Evolutionary conservation across 2,329 filamentous ascomycete species (phyloP), one percentile per base, ranked within the genome.

Genomic region (Cryphonectria nitschkei): DNA sequence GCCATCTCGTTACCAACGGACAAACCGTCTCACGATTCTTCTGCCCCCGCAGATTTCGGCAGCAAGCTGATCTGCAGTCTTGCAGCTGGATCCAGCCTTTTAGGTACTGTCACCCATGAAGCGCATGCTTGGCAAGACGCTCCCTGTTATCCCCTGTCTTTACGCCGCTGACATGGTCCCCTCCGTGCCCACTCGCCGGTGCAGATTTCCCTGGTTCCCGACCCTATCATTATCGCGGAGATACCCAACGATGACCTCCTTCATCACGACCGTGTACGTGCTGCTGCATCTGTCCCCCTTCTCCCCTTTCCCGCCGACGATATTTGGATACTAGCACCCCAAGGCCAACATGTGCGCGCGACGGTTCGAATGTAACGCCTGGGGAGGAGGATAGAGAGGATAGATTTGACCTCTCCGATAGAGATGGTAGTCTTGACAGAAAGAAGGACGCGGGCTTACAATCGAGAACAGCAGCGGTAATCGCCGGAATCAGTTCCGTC

Each of bases 401-500:
- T 26, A 22, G 16, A 8, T 19, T 19, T 26, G 32, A 19, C 19
- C 5, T 26, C 26, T 54, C 8, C 29, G 16, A 52, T 7, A 43
- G 34, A 41, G 56, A 68, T 32, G n/a, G 16, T 26, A 34, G 11
- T 5, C 8, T 13, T 32, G 34, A 14, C 26, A 46, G 22, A 46
- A 22, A 62, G 32, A 26, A 63, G 39, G 66, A 65, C 26, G 32
- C 26, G 3, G 26, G 65, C 69, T 70, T 64, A 71, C 56, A n/a
- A 56, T 41, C n/a, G 4, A 6, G 2, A 26, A 68, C 46, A 96
- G 93, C 76, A 96, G 96, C 84, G 91, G 94, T 81, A 92, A 94
- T 78, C 94, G 93, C 76, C 90, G 93, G 81, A 94, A 93, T 78
- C 93, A 96, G 76, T 98, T 98, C 85, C 94, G 95, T 79, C 93